Conservation (phyloP, 371 early-diverging fungal species). For the Haplosporangium sp. region DNA sequence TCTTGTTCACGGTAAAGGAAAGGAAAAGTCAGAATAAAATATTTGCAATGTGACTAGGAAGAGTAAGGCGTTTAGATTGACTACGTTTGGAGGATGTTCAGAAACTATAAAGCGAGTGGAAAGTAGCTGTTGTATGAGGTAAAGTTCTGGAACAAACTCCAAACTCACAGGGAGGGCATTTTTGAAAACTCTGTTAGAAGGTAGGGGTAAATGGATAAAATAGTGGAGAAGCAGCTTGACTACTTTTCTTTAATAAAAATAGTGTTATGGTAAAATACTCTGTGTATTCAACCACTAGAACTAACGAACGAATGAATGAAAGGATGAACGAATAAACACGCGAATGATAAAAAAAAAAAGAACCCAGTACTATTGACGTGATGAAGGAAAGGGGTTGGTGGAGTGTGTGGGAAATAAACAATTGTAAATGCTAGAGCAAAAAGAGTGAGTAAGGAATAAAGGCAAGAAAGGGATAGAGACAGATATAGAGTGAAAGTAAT, state of each 20-base stretch:
- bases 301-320: neutral
- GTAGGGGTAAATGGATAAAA: conserved; percentile 21
- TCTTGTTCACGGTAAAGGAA: conserved; percentile 15
- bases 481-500: too few species aligned
- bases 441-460: too few species aligned
- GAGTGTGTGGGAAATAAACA: too few species aligned
- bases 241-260: conserved; percentile 2
- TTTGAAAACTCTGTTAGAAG: conserved; percentile 50
- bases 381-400: too few species aligned
- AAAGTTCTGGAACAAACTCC: conserved; percentile 52
- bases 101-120: conserved; percentile 35
- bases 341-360: too few species aligned
- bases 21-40: conserved; percentile 28
- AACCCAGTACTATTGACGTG: too few species aligned
- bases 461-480: too few species aligned
- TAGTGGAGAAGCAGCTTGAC: conserved; percentile 31
- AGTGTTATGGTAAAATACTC: neutral
- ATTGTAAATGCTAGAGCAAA: too few species aligned
- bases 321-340: neutral
- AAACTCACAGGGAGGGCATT: conserved; percentile 54
- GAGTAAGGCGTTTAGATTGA: conserved; percentile 17
- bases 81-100: conserved; percentile 58
- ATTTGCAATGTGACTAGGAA: conserved; percentile 4
- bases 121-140: conserved; percentile 13
- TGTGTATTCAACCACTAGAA: neutral